phyloP scores from a whole-genome alignment of 192 early-diverging fungal species.

The Coemansia sp. region DNA sequence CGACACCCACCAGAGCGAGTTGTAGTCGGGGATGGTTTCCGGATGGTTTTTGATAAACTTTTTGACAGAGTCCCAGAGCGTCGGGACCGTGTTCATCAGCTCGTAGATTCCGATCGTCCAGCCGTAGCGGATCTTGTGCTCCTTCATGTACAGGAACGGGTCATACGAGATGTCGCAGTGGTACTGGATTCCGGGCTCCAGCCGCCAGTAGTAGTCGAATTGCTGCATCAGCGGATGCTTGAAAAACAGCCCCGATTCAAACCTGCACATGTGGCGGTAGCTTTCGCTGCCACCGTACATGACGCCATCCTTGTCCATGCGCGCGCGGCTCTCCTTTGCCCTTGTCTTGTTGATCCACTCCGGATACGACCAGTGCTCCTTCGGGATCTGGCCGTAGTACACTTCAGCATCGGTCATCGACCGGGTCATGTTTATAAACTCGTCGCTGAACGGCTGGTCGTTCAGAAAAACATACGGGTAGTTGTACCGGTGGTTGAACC shows the following conservation, averaged over 20 bases:
- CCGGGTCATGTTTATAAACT: slow-evolving; percentile 64
- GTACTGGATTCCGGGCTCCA: slow-evolving; percentile 52
- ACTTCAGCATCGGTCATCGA: slow-evolving; percentile 59
- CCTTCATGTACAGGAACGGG: slow-evolving; percentile 53
- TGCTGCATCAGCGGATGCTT: slow-evolving; percentile 45
- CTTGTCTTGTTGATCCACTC: slow-evolving; percentile 65
- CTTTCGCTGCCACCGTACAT: slow-evolving; percentile 48
- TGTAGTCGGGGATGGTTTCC: slow-evolving; percentile 21
- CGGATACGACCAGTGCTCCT: slow-evolving; percentile 78
- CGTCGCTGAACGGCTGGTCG: slow-evolving; percentile 65
- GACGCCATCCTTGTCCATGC: slow-evolving; percentile 57
- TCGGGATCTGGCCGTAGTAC: slow-evolving; percentile 62
- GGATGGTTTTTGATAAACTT: slow-evolving; percentile 49
- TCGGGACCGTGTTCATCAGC: slow-evolving; percentile 47
- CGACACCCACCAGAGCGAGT: slow-evolving; percentile 34
- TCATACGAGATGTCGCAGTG: slow-evolving; percentile 55
- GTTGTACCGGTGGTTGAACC: slow-evolving; percentile 74
- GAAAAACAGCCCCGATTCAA: slow-evolving; percentile 48
- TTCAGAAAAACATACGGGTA: slow-evolving; percentile 88
- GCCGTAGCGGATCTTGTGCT: slow-evolving; percentile 42
- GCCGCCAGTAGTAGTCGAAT: slow-evolving; percentile 55
- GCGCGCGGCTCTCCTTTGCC: slow-evolving; percentile 50
- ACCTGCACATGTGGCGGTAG: slow-evolving; percentile 53
- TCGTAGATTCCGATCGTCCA: slow-evolving; percentile 51
- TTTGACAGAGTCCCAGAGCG: slow-evolving; percentile 52